Evolutionary conservation across 768 basidiomycete genomes (phyloP), one percentile per base, ranked within the genome.

Genomic region (Boletus coccyginus): DNA sequence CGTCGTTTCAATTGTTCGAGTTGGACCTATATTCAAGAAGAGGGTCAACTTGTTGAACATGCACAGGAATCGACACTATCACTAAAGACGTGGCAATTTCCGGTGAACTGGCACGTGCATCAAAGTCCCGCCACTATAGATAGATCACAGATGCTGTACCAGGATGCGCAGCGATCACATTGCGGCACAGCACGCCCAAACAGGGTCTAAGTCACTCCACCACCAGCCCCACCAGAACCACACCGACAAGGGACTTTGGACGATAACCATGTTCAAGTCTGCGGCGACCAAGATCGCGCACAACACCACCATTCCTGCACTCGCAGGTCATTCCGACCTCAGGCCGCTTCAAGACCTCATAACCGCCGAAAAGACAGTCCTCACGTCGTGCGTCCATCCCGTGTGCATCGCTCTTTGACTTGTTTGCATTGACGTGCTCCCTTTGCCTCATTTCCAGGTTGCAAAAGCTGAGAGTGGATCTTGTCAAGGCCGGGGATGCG

Each of bases 311-410:
- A 75, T 94, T 7, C 88, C 93, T 42, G 77, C 84, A 0, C 72
- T 92, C 11, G 75, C 77, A 17, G 81, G 82, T 1, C 94, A 92
- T 69, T 84, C 86, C 63, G 94, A 95, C 68, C 73, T 94, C 5
- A 75, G 87, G 29, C 83, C 86, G 0, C 75, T 97, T 9, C 94
- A 97, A 67, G 93, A 94, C 66, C 78, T 96, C 59, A 98, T 98
- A 53, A 87, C 84, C 3, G 83, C 90, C 1, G 94, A 97, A 73
- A 98, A 98, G 75, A 74, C 81, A 8, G 85, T 95, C 9, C 77
- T 95, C 32, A 73, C 78, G 46, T 81, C 88, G 91, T 93, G 63
- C 64, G 86, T 77, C 46, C 12, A 14, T 12, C 14, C 29, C 52
- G 52, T 32, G 39, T 51, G 31, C 36, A 27, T 43, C 32, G 19